Percentiles rank a stretch among this genome's conserved stretches.
phyloP scores from a whole-genome alignment of 495 filamentous ascomycete species.

The Penicillium silybi region DNA sequence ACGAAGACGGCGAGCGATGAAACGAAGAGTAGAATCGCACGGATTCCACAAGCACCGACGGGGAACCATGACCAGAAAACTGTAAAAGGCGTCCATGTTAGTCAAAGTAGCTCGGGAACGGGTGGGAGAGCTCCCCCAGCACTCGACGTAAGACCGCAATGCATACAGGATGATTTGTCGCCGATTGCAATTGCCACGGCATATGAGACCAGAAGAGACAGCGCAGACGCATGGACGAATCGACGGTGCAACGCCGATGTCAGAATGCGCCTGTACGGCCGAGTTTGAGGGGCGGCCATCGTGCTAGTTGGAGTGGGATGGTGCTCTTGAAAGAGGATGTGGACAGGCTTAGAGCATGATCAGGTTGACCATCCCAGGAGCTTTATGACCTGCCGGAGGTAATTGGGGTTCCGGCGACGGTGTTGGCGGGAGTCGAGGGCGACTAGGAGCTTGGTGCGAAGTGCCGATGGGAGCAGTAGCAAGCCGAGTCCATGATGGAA shows the following conservation, averaged over 20 bases:
- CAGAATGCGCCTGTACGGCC: slow-evolving; percentile 81
- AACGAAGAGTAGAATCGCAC: slow-evolving; percentile 69
- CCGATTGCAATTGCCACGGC: slow-evolving; percentile 66
- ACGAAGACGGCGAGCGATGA: slow-evolving; percentile 65
- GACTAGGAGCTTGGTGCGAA: slow-evolving; percentile 5
- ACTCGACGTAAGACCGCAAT: not conserved
- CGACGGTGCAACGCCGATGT: slow-evolving; percentile 84
- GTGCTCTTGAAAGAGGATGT: slow-evolving; percentile 23
- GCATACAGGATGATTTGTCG: slow-evolving; percentile 65
- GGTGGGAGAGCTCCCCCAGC: not conserved
- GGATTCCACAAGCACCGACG: slow-evolving; percentile 67
- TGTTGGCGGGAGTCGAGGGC: slow-evolving; percentile 2
- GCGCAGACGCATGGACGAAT: slow-evolving; percentile 69
- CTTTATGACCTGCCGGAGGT: slow-evolving; percentile 4
- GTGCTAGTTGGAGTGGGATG: slow-evolving; percentile 29
- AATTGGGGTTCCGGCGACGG: slow-evolving; percentile 3
- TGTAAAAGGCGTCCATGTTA: slow-evolving; percentile 27
- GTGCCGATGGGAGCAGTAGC: slow-evolving; percentile 8
- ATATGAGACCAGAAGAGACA: slow-evolving; percentile 69
- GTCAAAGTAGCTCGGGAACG: not conserved
- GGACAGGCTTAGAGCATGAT: slow-evolving; percentile 36
- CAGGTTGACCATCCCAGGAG: slow-evolving; percentile 17
- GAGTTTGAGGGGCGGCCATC: slow-evolving; percentile 46
- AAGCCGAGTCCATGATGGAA: slow-evolving; percentile 17
- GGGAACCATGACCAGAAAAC: slow-evolving; percentile 87